phyloP scores from a whole-genome alignment of 2,329 filamentous ascomycete genomes.

The Fusarium sp. region DNA sequence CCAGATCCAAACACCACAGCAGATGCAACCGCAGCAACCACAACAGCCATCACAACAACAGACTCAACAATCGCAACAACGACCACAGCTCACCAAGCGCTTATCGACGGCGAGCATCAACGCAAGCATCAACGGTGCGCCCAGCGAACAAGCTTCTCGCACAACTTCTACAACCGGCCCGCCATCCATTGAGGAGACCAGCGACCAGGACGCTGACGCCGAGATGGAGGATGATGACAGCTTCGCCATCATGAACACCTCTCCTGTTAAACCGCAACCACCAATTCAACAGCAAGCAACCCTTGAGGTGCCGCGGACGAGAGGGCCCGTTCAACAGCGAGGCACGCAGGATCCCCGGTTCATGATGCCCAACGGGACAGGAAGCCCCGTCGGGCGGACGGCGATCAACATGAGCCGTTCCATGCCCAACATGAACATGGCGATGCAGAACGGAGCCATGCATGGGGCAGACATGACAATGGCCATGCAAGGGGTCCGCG shows the following conservation, averaged over 20 bases:
- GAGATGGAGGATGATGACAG: constrained; percentile 71
- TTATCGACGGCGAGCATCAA: constrained; percentile 53
- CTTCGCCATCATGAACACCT: constrained; percentile 63
- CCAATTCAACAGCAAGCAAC: constrained; percentile 55
- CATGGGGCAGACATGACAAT: constrained; percentile 59
- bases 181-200: constrained; percentile 60
- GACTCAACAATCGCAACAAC: constrained; percentile 16
- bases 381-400: constrained; percentile 50
- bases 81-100: constrained; percentile 42
- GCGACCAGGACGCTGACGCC: constrained; percentile 57
- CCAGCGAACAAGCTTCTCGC: constrained; percentile 50
- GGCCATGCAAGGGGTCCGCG: constrained; percentile 59
- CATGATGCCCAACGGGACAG: constrained; percentile 56
- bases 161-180: constrained; percentile 51
- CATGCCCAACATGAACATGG: constrained; percentile 60
- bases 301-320: constrained; percentile 58
- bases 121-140: constrained; percentile 49
- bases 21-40: constrained; percentile 26
- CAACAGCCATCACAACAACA: constrained; percentile 21
- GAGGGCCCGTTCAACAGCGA: constrained; percentile 52
- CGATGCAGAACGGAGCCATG: constrained; percentile 54
- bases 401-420: constrained; percentile 57
- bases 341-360: constrained; percentile 53
- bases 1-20: constrained; percentile 29
- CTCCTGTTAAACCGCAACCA: constrained; percentile 53